Conservation (phyloP, 305 asterid genomes). For the Solanum hybrid region DNA sequence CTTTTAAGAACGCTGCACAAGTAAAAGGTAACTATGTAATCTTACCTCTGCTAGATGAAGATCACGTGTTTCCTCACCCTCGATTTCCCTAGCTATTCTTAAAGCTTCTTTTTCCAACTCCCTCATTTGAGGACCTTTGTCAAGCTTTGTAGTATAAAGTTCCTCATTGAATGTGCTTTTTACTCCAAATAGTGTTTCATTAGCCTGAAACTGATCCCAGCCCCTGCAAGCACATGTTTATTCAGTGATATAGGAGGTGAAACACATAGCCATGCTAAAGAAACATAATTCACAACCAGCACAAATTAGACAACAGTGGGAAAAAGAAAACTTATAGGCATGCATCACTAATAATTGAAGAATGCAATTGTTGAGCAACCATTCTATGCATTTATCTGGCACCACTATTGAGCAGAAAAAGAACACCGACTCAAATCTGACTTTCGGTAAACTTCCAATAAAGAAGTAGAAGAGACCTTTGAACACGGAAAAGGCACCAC, state of each 20-base stretch:
- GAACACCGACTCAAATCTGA: not conserved
- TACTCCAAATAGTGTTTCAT: slow-evolving; percentile 83
- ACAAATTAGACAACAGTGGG: not conserved
- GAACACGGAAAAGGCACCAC: not conserved
- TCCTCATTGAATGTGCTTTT: slow-evolving; percentile 93
- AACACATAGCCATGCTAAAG: not conserved
- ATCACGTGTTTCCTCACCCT: slow-evolving; percentile 90
- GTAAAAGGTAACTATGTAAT: not conserved
- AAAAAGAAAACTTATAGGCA: not conserved
- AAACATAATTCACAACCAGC: not conserved
- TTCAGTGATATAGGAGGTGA: not conserved
- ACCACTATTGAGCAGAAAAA: not conserved
- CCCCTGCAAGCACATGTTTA: slow-evolving; percentile 38
- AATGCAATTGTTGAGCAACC: not conserved
- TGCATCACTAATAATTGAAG: not conserved
- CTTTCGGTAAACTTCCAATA: not conserved
- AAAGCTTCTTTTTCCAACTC: slow-evolving; percentile 82
- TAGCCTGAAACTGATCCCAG: slow-evolving; percentile 95
- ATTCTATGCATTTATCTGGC: not conserved
- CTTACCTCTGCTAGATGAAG: slow-evolving; percentile 95
- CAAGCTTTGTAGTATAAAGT: slow-evolving; percentile 90
- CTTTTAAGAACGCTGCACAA: not conserved
- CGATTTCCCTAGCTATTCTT: slow-evolving; percentile 86
- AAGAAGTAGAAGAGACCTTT: not conserved
- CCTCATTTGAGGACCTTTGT: slow-evolving; percentile 81